Base-by-base conservation (phyloP, 2,329 filamentous ascomycete genomes). In the Paecilomyces sp. region DNA sequence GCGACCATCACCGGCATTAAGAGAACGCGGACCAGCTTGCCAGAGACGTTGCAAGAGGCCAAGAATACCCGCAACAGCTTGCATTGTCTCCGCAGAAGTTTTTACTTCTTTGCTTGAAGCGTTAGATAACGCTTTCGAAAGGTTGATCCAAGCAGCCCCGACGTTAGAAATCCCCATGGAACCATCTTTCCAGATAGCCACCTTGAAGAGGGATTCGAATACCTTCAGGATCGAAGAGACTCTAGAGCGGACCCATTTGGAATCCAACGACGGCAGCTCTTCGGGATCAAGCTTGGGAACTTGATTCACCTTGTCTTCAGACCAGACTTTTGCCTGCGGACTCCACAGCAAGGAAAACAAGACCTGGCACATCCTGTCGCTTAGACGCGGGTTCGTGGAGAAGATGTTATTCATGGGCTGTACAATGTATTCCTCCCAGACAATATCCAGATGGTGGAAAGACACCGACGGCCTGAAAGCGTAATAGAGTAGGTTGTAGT, bases 401-500 rank as follows among this genome's bases (percentile, higher is more conserved):
- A 88, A 80, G 54, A 88, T 79, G 55, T 81, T 81, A 8, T 79
- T 75, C 25, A 93, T 81, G 1, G 94, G 77, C 2, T 83, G 82
- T 22, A 80, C 80, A 8, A 97, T 83, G 63, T 88, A 89, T 33
- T 85, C 79, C 62, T 91, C 87, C 94, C 94, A 99, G 57, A 88
- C 87, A 1, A 81, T 76, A 65, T 95, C 90, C 2, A 91, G 79
- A 59, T 91, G 84, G n/a, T 82, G 77, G 47, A 81, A 76, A 9
- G 85, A 82, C 13, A 86, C 83, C 12, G 83, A 84, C 1, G 93
- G 92, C 58, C 86, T 87, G 68, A 96, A 86, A 2, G 87, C 80
- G 70, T 95, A 96, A 72, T 96, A 96, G 11, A 91, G 83, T 0
- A 97, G 80, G 58, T 88, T 91, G 73, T 89, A 89, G 59, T 95